Base-by-base conservation (phyloP, 495 filamentous ascomycete species). In the Daldinia concentrica region DNA sequence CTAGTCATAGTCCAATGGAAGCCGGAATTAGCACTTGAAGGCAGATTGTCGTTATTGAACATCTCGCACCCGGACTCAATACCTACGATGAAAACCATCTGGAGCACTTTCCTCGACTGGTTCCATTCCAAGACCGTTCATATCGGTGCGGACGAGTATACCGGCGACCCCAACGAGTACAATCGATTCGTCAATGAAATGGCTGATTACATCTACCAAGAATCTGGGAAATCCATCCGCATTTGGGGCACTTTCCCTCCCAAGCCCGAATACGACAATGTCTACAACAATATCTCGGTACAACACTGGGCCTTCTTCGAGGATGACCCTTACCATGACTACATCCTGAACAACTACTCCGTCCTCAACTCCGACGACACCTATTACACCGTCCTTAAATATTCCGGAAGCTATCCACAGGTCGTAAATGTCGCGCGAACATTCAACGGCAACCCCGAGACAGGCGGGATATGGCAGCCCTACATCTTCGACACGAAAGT, bases 211-310 rank as follows among this genome's bases (percentile, higher is more conserved):
- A 83, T 87, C 58, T 55, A 58, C 7, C 36, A 71, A 5, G 78
- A 75, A n/a, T 79, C 78, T 7, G 74, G 66, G 43, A 86, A 86
- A 65, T 66, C 70, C 0, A 81, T 82, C 48, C 82, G 84, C 4
- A 86, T 87, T 48, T 87, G 85, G 85, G 85, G 84, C 26, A 86
- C 84, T 0, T 86, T 85, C 60, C 81, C 81, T 0, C 85, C 84
- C 9, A 68, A 70, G 4, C 61, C 69, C 6, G 73, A 80, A 32
- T 81, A 79, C 22, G 84, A 71, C 15, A 83, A 85, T 64, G 74
- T 87, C 34, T 69, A 80, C 55, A 77, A 62, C 7, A 80, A 82
- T 22, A 79, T 87, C 27, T 82, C 81, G 30, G 52, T 77, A 24
- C 74, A 78, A 34, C 72, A 77, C 30, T 78, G 76, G 84, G 80